Base-by-base conservation (phyloP, 306 rosid species). In the Begonia fuchsioides region DNA sequence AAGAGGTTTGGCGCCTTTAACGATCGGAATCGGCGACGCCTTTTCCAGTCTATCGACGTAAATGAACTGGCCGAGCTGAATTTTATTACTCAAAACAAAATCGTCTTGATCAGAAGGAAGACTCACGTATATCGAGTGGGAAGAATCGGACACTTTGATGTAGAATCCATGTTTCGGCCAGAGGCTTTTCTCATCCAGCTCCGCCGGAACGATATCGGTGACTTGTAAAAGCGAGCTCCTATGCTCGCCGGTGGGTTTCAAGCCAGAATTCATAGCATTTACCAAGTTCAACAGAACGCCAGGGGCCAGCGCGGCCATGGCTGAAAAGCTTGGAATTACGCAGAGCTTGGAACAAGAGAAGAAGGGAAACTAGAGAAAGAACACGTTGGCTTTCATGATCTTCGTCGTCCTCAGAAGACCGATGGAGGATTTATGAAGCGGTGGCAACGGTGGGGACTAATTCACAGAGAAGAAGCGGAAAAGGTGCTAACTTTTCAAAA, bases 61-160 rank as follows among this genome's bases (percentile, higher is more conserved):
- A 17, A 92, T 71, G 76, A 92, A 85, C 52, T 92, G 98, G 0
- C 98, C 98, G 0, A 92, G 66, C 69, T 85, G 96, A 81, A 92
- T 82, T 56, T 79, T 85, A 56, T 92, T 76, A 74, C 87, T 82
- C 47, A 85, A 72, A 46, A 92, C 88, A 32, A 77, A 60, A 52
- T 92, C 94, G 18, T 79, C 76, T 64, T 92, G 93, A 26, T 85
- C 88, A 0, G 94, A 69, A 12, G 98, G 96, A 10, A 92, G 94
- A 20, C 65, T 59, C 15, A 53, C 98, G 39, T 92, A 92, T 39
- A 82, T 69, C 0, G 96, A 92, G 65, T 85, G 95, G 0, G 94
- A 82, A 13, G 98, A 92, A 52, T 92, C 94, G 0, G 96, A 82
- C 5, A 92, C 73, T 43, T 85, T 92, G 45, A 92, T 79, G 66